These are phyloP conservation scores for Lepidium aucheri DNA, from an alignment of 345 rosid genomes.

Conservation along the genomic window DNA sequence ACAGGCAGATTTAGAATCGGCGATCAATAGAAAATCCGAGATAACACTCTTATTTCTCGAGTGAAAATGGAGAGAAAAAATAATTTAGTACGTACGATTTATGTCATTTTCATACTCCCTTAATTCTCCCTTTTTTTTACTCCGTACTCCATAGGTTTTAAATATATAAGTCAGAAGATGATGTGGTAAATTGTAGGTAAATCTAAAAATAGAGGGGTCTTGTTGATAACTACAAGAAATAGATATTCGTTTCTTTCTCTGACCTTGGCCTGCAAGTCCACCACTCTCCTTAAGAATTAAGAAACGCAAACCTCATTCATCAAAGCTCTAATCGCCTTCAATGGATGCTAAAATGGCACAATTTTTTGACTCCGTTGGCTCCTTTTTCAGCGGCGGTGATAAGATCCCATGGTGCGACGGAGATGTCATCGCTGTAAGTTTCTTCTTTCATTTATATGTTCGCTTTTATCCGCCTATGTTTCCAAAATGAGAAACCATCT, in stretches of 20 bases:
- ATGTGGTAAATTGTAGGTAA: neutral
- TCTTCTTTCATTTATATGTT: neutral
- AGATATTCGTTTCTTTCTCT: neutral
- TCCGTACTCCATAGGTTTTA: neutral
- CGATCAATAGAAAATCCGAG: too few relatives aligned
- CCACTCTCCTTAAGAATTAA: neutral
- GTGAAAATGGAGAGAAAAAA: too few relatives aligned
- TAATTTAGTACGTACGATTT: too few relatives aligned
- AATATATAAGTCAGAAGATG: neutral
- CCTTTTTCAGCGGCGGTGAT: constrained; percentile 64
- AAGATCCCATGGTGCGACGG: constrained; percentile 83
- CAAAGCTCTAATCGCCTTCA: constrained; percentile 7
- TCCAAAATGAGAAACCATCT: neutral
- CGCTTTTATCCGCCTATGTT: neutral
- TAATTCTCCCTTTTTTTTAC: too few relatives aligned
- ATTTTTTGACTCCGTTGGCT: constrained; percentile 43
- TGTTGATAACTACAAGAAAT: neutral
- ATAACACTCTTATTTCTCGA: too few relatives aligned
- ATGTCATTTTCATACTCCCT: too few relatives aligned
- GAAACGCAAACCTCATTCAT: constrained; percentile 1
- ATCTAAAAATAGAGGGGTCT: neutral
- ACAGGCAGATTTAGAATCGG: too few relatives aligned
- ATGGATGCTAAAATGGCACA: constrained; percentile 30
- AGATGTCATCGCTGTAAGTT: constrained; percentile 57
- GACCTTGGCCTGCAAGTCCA: constrained; percentile 11